A percentile compares a stretch with the other conserved stretches of the same genome.
Conservation (phyloP, 2,329 filamentous ascomycete genomes). For the Taxawa tesnikishii region DNA sequence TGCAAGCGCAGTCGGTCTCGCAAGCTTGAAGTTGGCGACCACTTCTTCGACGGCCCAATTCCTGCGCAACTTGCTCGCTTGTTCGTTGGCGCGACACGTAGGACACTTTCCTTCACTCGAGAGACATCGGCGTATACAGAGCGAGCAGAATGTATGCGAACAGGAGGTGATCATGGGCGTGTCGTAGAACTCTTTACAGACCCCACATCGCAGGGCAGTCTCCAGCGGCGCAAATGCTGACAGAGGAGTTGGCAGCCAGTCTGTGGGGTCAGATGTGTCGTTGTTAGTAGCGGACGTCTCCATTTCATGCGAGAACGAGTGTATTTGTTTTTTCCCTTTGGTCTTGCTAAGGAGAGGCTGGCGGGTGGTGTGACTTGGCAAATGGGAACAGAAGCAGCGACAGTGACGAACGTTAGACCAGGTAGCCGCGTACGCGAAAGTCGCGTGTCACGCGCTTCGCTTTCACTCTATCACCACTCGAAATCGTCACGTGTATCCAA, state of each 20-base stretch:
- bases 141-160: slow-evolving; percentile 89
- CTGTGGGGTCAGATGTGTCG: slow-evolving; percentile 52
- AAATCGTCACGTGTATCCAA: no score
- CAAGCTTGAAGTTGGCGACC: slow-evolving; percentile 62
- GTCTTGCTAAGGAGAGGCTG: no score
- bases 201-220: slow-evolving; percentile 78
- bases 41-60: slow-evolving; percentile 81
- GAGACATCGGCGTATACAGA: slow-evolving; percentile 83
- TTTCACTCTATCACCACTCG: no score
- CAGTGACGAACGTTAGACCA: no score
- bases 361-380: no score
- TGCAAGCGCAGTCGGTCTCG: slow-evolving; percentile 49
- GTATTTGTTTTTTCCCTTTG: no score
- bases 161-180: slow-evolving; percentile 94
- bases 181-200: slow-evolving; percentile 95
- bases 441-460: no score
- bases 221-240: slow-evolving; percentile 60
- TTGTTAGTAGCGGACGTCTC: no score
- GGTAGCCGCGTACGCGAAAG: no score
- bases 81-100: slow-evolving; percentile 63
- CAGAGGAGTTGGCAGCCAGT: slow-evolving; percentile 66
- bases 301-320: no score
- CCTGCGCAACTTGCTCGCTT: slow-evolving; percentile 71
- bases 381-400: no score
- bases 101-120: slow-evolving; percentile 79